Evolutionary conservation across 2,329 filamentous ascomycete species (phyloP), one percentile per base, ranked within the genome.

Genomic region (Stachybotrys elegans): DNA sequence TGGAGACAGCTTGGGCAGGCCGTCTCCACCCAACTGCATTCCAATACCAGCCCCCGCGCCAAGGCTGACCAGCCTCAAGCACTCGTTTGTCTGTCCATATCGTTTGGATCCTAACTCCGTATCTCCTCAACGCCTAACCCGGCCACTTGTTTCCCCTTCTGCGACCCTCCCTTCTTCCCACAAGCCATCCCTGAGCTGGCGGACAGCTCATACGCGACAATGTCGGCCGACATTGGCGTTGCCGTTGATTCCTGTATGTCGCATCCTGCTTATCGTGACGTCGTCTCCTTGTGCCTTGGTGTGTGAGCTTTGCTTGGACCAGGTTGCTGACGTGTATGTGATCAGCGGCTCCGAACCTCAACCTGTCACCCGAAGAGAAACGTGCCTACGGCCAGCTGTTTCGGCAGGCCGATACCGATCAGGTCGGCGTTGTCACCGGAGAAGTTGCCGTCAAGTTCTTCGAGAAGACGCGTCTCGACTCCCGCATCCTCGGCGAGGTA

Each of bases 371-470:
- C 40, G 90, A 97, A 55, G 93, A 98, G 78, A 96, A 95, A 72
- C 86, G 89, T 66, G 81, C 88, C 47, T 98, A 94, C 67, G 88
- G 86, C 56, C 89, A 93, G 67, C 83, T 98, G 51, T 96, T 98
- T 70, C 83, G 87, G 65, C 85, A 90, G 58, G 93, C 93, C 53
- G 93, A 98, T 68, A 86, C 85, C 47, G 93, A 96, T 57, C 86
- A 81, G 62, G 84, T 95, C 46, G 90, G 91, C 44, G 90, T 97
- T 51, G 88, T 98, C 25, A 96, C 93, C 16, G 93, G 93, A 66
- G 93, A 98, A 68, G 79, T 94, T 49, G 93, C 93, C 47, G 91
- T 98, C 65, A 88, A 90, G 64, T 97, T 98, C 74, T 98, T 98
- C 62, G 91, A 97, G 68, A 93, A 93, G 75, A 97, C 93, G 37